phyloP scores from a whole-genome alignment of 352 stramenopile genomes.

The Halophytophthora batemanensis region DNA sequence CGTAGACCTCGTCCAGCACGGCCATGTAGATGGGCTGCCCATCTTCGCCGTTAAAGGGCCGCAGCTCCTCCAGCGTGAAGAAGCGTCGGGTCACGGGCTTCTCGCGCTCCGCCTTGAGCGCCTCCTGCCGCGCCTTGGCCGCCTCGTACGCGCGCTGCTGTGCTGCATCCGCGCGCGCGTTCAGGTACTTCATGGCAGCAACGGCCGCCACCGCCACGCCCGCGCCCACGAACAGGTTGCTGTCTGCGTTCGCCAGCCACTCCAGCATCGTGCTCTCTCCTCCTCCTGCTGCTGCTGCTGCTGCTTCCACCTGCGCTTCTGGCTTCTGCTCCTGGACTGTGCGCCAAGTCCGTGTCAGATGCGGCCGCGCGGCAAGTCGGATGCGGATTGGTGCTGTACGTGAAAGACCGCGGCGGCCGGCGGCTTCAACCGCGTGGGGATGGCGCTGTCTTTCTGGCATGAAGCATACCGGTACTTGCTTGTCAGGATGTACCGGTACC shows the following conservation, averaged over 20 bases:
- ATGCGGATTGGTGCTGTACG: no score
- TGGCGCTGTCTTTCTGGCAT: no score
- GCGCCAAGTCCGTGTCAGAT: no score
- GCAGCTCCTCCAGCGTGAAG: constrained; percentile 91
- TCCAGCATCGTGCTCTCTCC: no score
- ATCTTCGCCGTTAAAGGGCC: constrained; percentile 90
- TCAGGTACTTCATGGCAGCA: constrained; percentile 56
- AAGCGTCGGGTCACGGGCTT: constrained; percentile 75
- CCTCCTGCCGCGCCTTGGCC: constrained; percentile 59
- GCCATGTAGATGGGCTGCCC: constrained; percentile 94
- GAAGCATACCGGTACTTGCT: no score
- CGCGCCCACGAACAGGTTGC: constrained; percentile 54
- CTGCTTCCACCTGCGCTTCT: neutral
- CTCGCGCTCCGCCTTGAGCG: constrained; percentile 60
- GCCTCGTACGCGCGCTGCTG: constrained; percentile 62
- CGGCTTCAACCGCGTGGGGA: no score
- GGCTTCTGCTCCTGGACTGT: no score
- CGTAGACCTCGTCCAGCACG: constrained; percentile 95
- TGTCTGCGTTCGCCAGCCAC: constrained; percentile 41
- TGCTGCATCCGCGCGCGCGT: constrained; percentile 54
- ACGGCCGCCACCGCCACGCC: constrained; percentile 53
- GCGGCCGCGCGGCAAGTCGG: no score
- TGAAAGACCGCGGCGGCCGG: no score
- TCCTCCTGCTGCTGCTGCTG: no score
- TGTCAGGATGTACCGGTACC: no score